phyloP scores from a whole-genome alignment of 2,329 filamentous ascomycete genomes.

The Verticillium tricorpus region DNA sequence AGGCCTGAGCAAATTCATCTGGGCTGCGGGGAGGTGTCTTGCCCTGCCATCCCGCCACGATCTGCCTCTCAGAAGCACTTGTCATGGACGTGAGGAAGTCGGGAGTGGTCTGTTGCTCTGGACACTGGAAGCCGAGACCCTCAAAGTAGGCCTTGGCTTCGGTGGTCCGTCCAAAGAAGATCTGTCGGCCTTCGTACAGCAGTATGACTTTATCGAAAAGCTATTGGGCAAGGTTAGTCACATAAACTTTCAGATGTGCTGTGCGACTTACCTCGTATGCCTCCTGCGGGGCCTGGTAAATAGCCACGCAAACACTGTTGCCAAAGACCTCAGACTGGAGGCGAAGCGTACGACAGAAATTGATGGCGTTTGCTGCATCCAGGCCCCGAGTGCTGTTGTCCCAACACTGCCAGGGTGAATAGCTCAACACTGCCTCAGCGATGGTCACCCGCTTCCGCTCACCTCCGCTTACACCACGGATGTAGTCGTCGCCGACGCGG shows the following conservation, averaged over 20 bases:
- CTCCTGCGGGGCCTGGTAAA: constrained; percentile 61
- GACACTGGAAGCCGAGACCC: constrained; percentile 58
- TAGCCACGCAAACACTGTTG: constrained; percentile 18
- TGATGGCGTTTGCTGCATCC: constrained; percentile 11
- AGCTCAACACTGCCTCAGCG: constrained; percentile 25
- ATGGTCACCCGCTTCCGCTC: constrained; percentile 40
- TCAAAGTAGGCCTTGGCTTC: constrained; percentile 62
- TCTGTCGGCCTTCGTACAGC: constrained; percentile 61
- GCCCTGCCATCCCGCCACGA: constrained; percentile 19
- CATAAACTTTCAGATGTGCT: neutral
- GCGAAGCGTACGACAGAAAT: constrained; percentile 18
- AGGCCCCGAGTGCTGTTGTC: constrained; percentile 50
- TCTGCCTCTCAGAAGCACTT: constrained; percentile 19
- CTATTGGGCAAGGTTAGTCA: constrained; percentile 4
- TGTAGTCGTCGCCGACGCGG: constrained; percentile 47
- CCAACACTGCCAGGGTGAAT: constrained; percentile 21
- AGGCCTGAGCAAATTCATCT: constrained; percentile 22
- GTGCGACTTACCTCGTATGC: constrained; percentile 41
- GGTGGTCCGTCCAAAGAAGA: constrained; percentile 59
- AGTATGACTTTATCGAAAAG: constrained; percentile 65
- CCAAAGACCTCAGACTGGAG: constrained; percentile 20
- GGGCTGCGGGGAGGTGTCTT: constrained; percentile 20
- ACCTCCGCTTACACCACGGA: constrained; percentile 50
- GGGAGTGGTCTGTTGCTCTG: constrained; percentile 57
- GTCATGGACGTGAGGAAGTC: constrained; percentile 52